Percentiles rank a stretch among this genome's conserved stretches.
Evolutionary conservation across 495 filamentous ascomycete species (phyloP).

Genomic region (Penicillium fimorum): DNA sequence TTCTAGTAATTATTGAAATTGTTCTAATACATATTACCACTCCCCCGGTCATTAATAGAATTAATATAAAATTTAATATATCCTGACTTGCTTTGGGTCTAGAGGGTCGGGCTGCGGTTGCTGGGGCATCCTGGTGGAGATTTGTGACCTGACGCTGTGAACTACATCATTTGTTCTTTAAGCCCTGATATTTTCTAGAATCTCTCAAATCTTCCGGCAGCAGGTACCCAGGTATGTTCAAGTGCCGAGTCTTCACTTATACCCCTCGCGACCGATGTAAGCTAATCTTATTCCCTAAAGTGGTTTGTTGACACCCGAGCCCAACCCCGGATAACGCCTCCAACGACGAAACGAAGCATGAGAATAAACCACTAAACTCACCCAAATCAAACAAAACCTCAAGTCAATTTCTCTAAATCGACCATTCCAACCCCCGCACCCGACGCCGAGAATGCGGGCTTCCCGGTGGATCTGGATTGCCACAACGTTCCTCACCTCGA

Average conservation of each 20-base stretch:
- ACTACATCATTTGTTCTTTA: constrained; percentile 20
- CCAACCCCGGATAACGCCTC: constrained; percentile 13
- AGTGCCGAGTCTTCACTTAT: not conserved
- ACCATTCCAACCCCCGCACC: constrained; percentile 1
- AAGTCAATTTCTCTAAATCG: not conserved
- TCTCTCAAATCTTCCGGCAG: constrained; percentile 8
- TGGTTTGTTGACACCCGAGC: constrained; percentile 41
- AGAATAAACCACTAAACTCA: constrained; percentile 9
- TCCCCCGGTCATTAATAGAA: not conserved
- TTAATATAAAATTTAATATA: not conserved
- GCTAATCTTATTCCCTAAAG: constrained; percentile 35
- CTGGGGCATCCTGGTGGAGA: constrained; percentile 41
- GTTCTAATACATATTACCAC: not conserved
- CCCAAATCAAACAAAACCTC: not conserved
- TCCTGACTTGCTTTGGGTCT: constrained; percentile 1
- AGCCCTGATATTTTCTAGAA: constrained; percentile 9
- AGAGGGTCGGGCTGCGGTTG: constrained; percentile 36
- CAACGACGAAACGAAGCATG: constrained; percentile 15
- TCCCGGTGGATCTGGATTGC: constrained; percentile 41
- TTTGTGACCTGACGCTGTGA: constrained; percentile 14
- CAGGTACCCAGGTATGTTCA: not conserved
- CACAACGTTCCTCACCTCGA: constrained; percentile 37
- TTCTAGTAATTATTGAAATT: not conserved
- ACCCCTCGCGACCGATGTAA: constrained; percentile 1
- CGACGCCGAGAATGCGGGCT: constrained; percentile 37